phyloP scores from a whole-genome alignment of 805 yeast genomes.

The Candida hungchunana region DNA sequence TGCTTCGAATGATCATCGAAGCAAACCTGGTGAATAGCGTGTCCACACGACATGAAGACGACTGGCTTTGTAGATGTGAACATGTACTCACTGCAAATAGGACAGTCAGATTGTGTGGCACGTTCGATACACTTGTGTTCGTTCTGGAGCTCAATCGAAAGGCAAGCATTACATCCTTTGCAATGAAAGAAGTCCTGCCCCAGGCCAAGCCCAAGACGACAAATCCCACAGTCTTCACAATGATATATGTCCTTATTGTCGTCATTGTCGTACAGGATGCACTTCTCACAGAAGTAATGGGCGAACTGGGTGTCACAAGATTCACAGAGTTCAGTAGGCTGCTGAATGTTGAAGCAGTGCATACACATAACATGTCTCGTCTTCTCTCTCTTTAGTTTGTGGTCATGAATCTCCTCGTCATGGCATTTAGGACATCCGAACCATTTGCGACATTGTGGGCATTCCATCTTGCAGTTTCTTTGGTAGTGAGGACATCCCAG shows the following conservation, averaged over 20 bases:
- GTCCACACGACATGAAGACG: conserved; percentile 92
- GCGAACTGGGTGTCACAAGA: conserved; percentile 68
- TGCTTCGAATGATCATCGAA: conserved; percentile 78
- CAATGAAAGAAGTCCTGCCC: conserved; percentile 92
- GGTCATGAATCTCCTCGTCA: conserved; percentile 51
- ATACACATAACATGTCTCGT: conserved; percentile 76
- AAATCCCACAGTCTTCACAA: conserved; percentile 89
- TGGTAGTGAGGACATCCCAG: conserved; percentile 84
- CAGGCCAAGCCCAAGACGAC: conserved; percentile 83
- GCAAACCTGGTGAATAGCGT: conserved; percentile 84
- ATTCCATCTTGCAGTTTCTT: conserved; percentile 78
- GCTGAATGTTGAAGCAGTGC: conserved; percentile 72
- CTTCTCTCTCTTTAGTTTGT: conserved; percentile 53
- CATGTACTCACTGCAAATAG: conserved; percentile 88
- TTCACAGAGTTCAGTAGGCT: conserved; percentile 64
- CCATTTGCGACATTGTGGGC: conserved; percentile 73
- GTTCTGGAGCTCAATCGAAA: conserved; percentile 71
- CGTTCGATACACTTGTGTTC: conserved; percentile 82
- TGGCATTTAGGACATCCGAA: conserved; percentile 84
- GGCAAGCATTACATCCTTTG: conserved; percentile 82
- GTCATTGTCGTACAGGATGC: conserved; percentile 83
- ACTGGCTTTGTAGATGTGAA: conserved; percentile 79
- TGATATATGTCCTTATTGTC: conserved; percentile 80
- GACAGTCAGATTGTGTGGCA: conserved; percentile 87
- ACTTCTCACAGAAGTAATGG: conserved; percentile 68